Evolutionary conservation across 192 early-diverging fungal genomes (phyloP).

Genomic region (Irineochytrium annulatum): DNA sequence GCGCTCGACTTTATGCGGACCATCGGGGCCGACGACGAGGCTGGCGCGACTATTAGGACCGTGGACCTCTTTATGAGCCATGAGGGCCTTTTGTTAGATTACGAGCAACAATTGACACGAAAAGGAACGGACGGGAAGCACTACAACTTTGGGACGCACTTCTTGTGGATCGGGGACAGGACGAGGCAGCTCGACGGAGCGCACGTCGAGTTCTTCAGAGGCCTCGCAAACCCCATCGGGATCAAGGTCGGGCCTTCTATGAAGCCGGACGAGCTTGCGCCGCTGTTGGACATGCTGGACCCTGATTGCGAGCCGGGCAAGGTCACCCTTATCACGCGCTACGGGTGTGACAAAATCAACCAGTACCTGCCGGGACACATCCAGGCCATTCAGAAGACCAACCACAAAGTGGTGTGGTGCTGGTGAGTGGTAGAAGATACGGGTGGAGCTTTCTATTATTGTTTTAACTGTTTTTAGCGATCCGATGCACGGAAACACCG

Average conservation of each 20-base stretch:
- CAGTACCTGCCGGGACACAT: constrained; percentile 84
- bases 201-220: constrained; percentile 96
- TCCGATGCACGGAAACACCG: constrained; percentile 99
- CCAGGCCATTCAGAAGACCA: constrained; percentile 77
- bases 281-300: constrained; percentile 82
- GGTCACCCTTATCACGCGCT: constrained; percentile 93
- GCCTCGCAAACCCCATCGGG: constrained; percentile 95
- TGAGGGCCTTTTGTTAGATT: constrained; percentile 92
- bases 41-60: constrained; percentile 54
- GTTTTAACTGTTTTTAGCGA: constrained; percentile 54
- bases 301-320: constrained; percentile 81
- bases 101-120: constrained; percentile 84
- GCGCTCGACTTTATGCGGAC: constrained; percentile 92
- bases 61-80: constrained; percentile 93
- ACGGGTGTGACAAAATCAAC: constrained; percentile 81
- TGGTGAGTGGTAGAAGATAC: constrained; percentile 19
- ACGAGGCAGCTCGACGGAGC: constrained; percentile 92
- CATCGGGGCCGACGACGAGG: constrained; percentile 69
- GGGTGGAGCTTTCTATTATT: neutral
- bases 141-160: constrained; percentile 95
- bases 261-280: constrained; percentile 78
- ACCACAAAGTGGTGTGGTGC: constrained; percentile 90
- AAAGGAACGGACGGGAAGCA: constrained; percentile 30
- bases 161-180: constrained; percentile 98
- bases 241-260: constrained; percentile 94